These are phyloP conservation scores for Pseudonitzschia delicatissima DNA, from an alignment of 108 stramenopile genomes.

Conservation along the genomic window DNA sequence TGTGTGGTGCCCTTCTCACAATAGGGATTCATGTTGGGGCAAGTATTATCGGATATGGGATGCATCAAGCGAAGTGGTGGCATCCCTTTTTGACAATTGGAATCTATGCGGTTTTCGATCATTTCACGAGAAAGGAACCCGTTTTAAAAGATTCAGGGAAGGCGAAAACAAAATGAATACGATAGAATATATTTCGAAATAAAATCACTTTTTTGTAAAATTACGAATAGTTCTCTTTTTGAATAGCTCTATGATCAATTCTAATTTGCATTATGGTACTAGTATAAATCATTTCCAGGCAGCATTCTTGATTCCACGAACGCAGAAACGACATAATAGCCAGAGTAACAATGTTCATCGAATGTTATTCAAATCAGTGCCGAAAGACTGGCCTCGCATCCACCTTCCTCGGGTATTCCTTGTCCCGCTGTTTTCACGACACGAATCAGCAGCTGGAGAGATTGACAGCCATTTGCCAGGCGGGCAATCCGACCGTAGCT, in stretches of 20 bases:
- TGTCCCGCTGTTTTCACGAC: background rate
- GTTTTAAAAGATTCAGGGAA: too few relatives aligned
- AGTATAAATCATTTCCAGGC: too few relatives aligned
- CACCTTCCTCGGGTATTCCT: too few relatives aligned
- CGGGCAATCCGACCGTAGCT: slow-evolving; percentile 21
- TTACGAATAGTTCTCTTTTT: too few relatives aligned
- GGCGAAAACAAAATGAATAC: too few relatives aligned
- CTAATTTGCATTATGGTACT: too few relatives aligned
- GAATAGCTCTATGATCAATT: too few relatives aligned
- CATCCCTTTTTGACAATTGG: background rate
- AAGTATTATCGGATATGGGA: background rate
- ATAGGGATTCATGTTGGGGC: background rate
- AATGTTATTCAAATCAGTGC: background rate
- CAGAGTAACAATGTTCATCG: too few relatives aligned
- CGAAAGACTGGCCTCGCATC: background rate
- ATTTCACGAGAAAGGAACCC: background rate
- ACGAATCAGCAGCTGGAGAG: slow-evolving; percentile 17
- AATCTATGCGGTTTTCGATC: background rate
- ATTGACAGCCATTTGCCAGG: slow-evolving; percentile 9
- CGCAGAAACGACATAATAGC: too few relatives aligned
- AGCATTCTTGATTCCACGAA: too few relatives aligned
- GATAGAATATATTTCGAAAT: too few relatives aligned
- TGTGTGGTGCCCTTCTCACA: background rate
- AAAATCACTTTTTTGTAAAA: too few relatives aligned
- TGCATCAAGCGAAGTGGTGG: background rate